Evolutionary conservation across 352 stramenopile species (phyloP).

Genomic region (Phytopythium mirpurense): DNA sequence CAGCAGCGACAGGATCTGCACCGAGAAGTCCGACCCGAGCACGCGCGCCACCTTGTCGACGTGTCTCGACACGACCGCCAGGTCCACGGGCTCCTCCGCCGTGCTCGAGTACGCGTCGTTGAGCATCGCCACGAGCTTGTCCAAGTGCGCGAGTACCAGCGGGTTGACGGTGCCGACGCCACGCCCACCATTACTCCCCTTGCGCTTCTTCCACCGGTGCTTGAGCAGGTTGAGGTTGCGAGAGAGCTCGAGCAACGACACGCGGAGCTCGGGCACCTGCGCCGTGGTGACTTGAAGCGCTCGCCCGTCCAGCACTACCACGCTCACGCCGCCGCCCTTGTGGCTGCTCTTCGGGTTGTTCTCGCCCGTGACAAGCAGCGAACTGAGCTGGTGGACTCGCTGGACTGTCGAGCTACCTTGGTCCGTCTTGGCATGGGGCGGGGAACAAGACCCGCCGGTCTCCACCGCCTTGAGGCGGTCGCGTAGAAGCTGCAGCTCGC

Average conservation of each 20-base stretch:
- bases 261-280: slow-evolving; percentile 62
- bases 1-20: slow-evolving; percentile 52
- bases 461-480: slow-evolving; percentile 20
- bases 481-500: slow-evolving; percentile 43
- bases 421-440: too few species aligned
- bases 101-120: slow-evolving; percentile 67
- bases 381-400: slow-evolving; percentile 1
- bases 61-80: slow-evolving; percentile 27
- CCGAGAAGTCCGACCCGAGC: slow-evolving; percentile 59
- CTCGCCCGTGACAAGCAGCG: not conserved
- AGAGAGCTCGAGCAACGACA: slow-evolving; percentile 66
- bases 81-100: slow-evolving; percentile 51
- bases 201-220: slow-evolving; percentile 53
- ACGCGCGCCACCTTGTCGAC: slow-evolving; percentile 56
- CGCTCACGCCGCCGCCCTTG: not conserved
- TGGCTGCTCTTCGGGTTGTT: not conserved
- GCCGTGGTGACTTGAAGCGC: slow-evolving; percentile 21
- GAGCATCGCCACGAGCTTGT: slow-evolving; percentile 61
- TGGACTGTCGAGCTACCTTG: not conserved
- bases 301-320: slow-evolving; percentile 1
- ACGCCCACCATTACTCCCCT: slow-evolving; percentile 9
- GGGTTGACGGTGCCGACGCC: slow-evolving; percentile 25
- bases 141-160: slow-evolving; percentile 56
- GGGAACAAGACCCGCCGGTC: too few species aligned
- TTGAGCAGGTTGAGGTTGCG: slow-evolving; percentile 67